Percentiles rank a stretch among this genome's conserved stretches.
These are phyloP conservation scores for Hypoxylon rubiginosum DNA, from an alignment of 2,329 filamentous ascomycete genomes.

Conservation along the genomic window DNA sequence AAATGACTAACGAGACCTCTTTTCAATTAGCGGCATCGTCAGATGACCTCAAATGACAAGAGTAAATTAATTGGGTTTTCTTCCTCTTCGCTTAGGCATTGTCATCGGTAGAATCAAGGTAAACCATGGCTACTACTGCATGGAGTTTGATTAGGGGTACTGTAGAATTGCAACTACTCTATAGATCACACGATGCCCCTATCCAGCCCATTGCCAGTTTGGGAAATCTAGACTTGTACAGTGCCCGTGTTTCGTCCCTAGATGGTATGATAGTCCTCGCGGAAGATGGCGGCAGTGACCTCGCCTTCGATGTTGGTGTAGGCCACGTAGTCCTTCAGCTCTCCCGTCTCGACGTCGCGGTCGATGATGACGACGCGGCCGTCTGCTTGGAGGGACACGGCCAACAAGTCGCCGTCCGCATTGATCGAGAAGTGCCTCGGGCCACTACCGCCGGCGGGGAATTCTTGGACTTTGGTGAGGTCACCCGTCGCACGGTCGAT, in stretches of 20 bases:
- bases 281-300: conserved; percentile 63
- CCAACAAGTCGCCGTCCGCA: conserved; percentile 72
- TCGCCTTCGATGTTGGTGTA: conserved; percentile 59
- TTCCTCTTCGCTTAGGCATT: conserved; percentile 5
- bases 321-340: conserved; percentile 63
- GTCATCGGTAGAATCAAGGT: conserved; percentile 3
- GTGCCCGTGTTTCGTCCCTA: neutral
- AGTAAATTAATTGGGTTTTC: neutral
- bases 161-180: conserved; percentile 13
- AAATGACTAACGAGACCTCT: neutral
- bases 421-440: conserved; percentile 79
- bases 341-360: conserved; percentile 71
- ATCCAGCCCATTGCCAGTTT: conserved; percentile 17
- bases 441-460: conserved; percentile 72
- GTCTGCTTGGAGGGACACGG: conserved; percentile 74
- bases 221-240: conserved; percentile 21
- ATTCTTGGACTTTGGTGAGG: conserved; percentile 68
- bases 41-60: conserved; percentile 20
- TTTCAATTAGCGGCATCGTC: conserved; percentile 11
- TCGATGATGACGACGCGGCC: conserved; percentile 71
- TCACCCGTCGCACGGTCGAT: conserved; percentile 68
- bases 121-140: neutral
- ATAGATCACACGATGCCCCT: conserved; percentile 21
- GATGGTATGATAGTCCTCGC: conserved; percentile 53
- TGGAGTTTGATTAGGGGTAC: conserved; percentile 5